Percentiles rank a stretch among this genome's conserved stretches.
These are phyloP conservation scores for Xylaria multiplex DNA, from an alignment of 2,329 filamentous ascomycete genomes.

Conservation along the genomic window DNA sequence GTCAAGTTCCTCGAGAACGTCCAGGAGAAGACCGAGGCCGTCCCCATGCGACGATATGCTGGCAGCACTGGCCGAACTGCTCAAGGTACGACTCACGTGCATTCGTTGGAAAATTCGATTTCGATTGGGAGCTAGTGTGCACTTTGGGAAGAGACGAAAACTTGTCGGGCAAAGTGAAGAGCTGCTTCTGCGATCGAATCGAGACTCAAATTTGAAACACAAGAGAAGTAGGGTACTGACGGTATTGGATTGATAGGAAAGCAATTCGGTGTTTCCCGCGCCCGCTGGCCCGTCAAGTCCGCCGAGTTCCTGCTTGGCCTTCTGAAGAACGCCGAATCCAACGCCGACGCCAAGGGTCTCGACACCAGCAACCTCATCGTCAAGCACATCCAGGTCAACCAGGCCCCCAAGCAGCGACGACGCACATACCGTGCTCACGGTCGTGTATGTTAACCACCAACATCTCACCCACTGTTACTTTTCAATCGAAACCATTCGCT, in stretches of 20 bases:
- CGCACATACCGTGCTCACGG: slow-evolving; percentile 99
- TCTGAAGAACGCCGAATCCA: slow-evolving; percentile 97
- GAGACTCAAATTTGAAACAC: slow-evolving; percentile 10
- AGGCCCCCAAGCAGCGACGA: slow-evolving; percentile 98
- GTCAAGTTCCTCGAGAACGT: slow-evolving; percentile 98
- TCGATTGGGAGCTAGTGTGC: background rate
- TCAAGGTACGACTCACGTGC: slow-evolving; percentile 80
- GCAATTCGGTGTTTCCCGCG: slow-evolving; percentile 97
- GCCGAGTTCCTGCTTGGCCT: slow-evolving; percentile 97
- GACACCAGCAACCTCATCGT: slow-evolving; percentile 97
- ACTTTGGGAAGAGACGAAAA: slow-evolving; percentile 2
- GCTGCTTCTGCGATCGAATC: slow-evolving; percentile 16
- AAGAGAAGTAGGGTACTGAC: slow-evolving; percentile 36
- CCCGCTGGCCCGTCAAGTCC: slow-evolving; percentile 99
- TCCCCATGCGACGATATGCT: slow-evolving; percentile 97
- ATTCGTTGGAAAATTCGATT: background rate
- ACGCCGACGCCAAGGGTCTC: slow-evolving; percentile 95
- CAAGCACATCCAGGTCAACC: slow-evolving; percentile 99
- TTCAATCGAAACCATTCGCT: background rate
- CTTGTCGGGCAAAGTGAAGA: slow-evolving; percentile 5
- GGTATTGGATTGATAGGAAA: slow-evolving; percentile 73
- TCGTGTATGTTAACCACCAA: slow-evolving; percentile 77
- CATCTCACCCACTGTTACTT: background rate
- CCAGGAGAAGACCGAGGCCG: slow-evolving; percentile 93
- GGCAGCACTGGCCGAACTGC: slow-evolving; percentile 94